phyloP scores from a whole-genome alignment of 2,329 filamentous ascomycete species.

The Alternaria conjuncta region DNA sequence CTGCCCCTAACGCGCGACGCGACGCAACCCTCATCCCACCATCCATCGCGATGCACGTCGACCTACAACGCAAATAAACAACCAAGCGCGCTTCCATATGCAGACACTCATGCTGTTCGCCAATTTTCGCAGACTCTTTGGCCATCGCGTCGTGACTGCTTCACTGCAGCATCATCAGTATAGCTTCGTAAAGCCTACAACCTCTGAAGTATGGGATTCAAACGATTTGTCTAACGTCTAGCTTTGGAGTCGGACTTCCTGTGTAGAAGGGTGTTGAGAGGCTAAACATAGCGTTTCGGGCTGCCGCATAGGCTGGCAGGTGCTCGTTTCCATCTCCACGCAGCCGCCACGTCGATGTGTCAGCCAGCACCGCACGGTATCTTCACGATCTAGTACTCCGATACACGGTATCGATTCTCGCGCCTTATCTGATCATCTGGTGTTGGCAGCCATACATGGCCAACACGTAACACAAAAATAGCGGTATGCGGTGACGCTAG shows the following conservation, averaged over 20 bases:
- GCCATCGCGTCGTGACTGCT: not conserved
- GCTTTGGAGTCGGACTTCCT: not conserved
- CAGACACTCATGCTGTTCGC: fast-evolving
- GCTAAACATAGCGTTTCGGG: not conserved
- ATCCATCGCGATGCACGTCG: not conserved
- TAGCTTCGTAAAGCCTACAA: not conserved
- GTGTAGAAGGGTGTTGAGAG: no score
- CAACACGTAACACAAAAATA: not conserved
- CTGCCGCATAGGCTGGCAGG: no score
- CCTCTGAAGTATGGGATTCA: not conserved
- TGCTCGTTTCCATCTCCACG: not conserved
- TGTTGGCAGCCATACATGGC: not conserved
- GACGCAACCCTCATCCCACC: not conserved
- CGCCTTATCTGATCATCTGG: not conserved
- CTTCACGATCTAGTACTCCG: not conserved
- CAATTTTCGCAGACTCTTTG: not conserved
- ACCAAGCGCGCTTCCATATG: no score
- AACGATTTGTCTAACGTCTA: not conserved
- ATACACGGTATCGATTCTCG: not conserved
- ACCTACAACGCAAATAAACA: not conserved
- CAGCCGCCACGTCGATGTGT: not conserved
- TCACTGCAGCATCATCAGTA: not conserved
- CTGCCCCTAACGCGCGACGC: not conserved
- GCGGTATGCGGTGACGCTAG: not conserved
- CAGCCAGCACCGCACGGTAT: not conserved